phyloP scores from a whole-genome alignment of 2,329 filamentous ascomycete species.

The Lachnellula occidentalis region DNA sequence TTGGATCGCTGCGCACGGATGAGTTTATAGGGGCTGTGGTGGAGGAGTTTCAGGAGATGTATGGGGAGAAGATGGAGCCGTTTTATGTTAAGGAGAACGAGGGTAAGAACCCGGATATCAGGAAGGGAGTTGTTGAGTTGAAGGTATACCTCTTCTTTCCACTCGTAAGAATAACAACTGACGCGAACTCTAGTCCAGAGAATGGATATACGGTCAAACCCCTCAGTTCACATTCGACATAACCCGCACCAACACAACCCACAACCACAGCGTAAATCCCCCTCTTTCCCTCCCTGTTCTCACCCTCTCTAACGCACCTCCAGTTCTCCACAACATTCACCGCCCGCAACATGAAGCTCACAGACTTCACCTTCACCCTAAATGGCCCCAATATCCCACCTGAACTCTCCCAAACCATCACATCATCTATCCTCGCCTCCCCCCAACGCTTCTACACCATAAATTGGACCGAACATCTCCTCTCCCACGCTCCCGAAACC shows the following conservation, averaged over 20 bases:
- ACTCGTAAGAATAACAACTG: background rate
- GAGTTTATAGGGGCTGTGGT: slow-evolving; percentile 50
- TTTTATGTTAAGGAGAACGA: slow-evolving; percentile 8
- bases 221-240: slow-evolving; percentile 7
- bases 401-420: background rate
- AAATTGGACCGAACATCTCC: background rate
- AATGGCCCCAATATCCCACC: background rate
- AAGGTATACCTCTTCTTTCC: background rate
- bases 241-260: background rate
- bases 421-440: background rate
- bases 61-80: slow-evolving; percentile 39
- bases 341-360: background rate
- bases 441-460: background rate
- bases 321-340: background rate
- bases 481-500: background rate
- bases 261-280: background rate
- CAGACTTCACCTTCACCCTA: background rate
- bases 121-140: slow-evolving; percentile 3
- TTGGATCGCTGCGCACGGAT: slow-evolving; percentile 49
- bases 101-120: slow-evolving; percentile 1
- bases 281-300: no score
- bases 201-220: slow-evolving; percentile 12
- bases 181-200: background rate
- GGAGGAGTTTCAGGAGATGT: slow-evolving; percentile 62
- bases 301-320: background rate